A percentile compares a stretch with the other conserved stretches of the same genome.
These are phyloP conservation scores for Gamsiella multidivaricata DNA, from an alignment of 192 early-diverging fungal genomes.

Conservation along the genomic window DNA sequence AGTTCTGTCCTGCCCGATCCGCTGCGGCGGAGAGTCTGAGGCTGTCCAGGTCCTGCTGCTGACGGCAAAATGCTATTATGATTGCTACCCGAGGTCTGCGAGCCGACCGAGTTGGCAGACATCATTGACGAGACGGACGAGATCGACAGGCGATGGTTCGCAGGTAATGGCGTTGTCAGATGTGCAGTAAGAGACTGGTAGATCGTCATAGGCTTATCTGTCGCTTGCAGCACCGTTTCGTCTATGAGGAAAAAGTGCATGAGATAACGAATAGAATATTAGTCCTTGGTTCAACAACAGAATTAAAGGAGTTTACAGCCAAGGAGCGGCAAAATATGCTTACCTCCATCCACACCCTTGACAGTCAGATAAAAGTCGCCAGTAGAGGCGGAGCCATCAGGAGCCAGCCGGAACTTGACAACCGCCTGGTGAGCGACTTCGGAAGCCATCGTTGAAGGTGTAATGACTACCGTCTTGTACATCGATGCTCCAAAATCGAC, in stretches of 20 bases:
- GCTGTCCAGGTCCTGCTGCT: not conserved
- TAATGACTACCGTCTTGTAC: conserved; percentile 66
- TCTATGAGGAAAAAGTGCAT: conserved; percentile 38
- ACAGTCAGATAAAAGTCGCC: conserved; percentile 65
- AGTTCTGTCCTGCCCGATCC: conserved; percentile 25
- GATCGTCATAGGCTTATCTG: conserved; percentile 67
- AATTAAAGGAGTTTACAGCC: too few species aligned
- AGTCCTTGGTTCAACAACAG: too few species aligned
- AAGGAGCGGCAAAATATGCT: not conserved
- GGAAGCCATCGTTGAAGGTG: conserved; percentile 56
- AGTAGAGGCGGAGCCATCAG: conserved; percentile 57
- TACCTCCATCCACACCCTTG: conserved; percentile 65
- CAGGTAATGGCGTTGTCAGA: conserved; percentile 62
- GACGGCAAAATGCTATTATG: not conserved
- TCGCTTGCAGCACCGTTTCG: conserved; percentile 58
- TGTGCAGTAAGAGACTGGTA: conserved; percentile 63
- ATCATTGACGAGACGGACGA: conserved; percentile 59
- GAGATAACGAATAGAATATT: too few species aligned
- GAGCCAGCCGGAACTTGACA: conserved; percentile 61
- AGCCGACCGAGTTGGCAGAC: conserved; percentile 35
- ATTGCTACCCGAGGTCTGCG: conserved; percentile 18
- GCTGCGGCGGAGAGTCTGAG: conserved; percentile 24
- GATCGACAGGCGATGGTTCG: conserved; percentile 55
- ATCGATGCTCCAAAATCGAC: conserved; percentile 63
- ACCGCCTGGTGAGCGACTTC: conserved; percentile 64